Conservation (phyloP, 768 basidiomycete species). For the Artomyces pyxidatus region DNA sequence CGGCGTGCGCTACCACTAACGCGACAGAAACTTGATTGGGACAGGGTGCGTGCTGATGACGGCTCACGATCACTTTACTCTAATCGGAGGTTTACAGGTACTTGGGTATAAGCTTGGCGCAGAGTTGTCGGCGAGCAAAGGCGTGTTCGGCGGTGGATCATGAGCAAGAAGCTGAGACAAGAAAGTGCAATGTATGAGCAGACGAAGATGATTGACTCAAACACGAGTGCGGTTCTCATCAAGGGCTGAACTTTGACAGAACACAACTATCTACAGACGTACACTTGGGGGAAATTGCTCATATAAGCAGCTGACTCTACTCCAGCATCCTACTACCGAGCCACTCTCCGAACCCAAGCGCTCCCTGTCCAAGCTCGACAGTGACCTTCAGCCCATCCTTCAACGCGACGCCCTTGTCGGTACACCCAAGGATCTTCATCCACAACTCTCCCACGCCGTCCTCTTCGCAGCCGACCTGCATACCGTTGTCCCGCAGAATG, state of each 20-base stretch:
- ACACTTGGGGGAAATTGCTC: no score
- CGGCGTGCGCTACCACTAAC: conserved; percentile 88
- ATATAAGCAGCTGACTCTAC: no score
- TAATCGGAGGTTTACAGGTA: conserved; percentile 33
- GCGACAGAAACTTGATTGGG: conserved; percentile 93
- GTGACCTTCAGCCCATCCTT: no score
- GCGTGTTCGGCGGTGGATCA: conserved; percentile 36
- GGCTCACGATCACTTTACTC: neutral
- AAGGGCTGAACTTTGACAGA: no score
- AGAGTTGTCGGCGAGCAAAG: conserved; percentile 63
- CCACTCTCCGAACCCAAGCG: no score
- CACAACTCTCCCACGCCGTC: conserved; percentile 58
- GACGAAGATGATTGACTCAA: no score
- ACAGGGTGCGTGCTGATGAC: conserved; percentile 47
- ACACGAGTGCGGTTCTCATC: no score
- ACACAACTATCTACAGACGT: no score
- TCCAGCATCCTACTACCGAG: no score
- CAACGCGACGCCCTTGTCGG: conserved; percentile 13
- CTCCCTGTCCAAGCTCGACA: no score
- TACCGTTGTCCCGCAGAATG: conserved; percentile 66
- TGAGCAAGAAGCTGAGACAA: no score
- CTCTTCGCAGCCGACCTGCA: conserved; percentile 72
- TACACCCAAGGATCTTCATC: conserved; percentile 51
- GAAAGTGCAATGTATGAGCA: no score
- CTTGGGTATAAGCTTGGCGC: conserved; percentile 67